Evolutionary conservation across 805 yeast genomes (phyloP), one percentile per base, ranked within the genome.

Genomic region (Nakazawaea molendinolei): DNA sequence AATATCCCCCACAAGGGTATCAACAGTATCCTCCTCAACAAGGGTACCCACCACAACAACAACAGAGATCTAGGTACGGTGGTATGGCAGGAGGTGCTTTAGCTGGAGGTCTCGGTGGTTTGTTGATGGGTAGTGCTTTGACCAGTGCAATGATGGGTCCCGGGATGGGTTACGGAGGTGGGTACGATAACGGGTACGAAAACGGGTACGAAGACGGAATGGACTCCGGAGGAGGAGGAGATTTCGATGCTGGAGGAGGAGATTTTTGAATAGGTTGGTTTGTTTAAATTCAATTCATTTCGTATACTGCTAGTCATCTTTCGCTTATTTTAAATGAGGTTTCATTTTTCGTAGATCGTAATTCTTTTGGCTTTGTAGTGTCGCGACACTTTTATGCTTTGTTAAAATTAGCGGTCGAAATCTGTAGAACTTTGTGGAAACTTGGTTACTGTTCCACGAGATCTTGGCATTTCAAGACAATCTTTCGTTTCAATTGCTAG

Each of bases 71-170:
- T 23, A 28, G 41, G 33, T 24, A 37, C 34, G 27, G 45, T n/a
- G 55, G 53, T 31, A 47, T 48, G 44, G 20, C 50, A 35, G 58
- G 60, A 5, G 58, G 62, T 33, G 48, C 52, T n/a, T 61, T 60
- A 3, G 44, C 53, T 4, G 63, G 63, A 31, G 49, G 44, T 10
- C 28, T 53, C 19, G 53, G 58, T 28, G 62, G 58, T 27, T 43
- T 51, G 8, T 12, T 56, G 33, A 25, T 57, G 31, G 53, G 45
- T 18, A 41, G 43, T 24, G 45, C 48, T 18, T 17, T 26, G 29
- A 29, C 30, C 16, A 27, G 20, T 23, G 26, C 36, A 30, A 34
- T 28, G 42, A 31, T 23, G 34, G 39, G 22, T 37, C 44, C 23
- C 15, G 31, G 40, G 45, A 36, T 29, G 45, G 27, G 31, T 7